phyloP scores from a whole-genome alignment of 805 yeast genomes.

The Saturnispora diversa region DNA sequence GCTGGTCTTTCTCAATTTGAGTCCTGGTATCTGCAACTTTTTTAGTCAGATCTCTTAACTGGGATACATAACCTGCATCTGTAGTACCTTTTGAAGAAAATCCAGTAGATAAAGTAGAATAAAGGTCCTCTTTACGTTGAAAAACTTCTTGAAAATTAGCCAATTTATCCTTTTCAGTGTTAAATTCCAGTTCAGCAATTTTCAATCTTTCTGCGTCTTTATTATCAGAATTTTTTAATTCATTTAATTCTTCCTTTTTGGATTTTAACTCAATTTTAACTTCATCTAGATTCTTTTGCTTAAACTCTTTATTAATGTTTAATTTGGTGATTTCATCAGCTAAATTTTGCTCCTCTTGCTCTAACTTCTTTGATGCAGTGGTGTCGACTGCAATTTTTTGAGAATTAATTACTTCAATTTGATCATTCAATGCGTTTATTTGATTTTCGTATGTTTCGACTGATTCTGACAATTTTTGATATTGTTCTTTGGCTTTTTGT shows the following conservation, averaged over 20 bases:
- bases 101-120: constrained; percentile 80
- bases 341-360: constrained; percentile 44
- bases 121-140: constrained; percentile 62
- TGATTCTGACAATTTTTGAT: constrained; percentile 33
- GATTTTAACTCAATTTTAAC: constrained; percentile 25
- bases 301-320: constrained; percentile 47
- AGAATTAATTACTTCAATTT: constrained; percentile 45
- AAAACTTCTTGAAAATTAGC: constrained; percentile 39
- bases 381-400: constrained; percentile 52
- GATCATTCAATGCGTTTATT: constrained; percentile 42
- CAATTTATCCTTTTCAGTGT: constrained; percentile 36
- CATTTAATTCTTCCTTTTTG: constrained; percentile 7
- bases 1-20: constrained; percentile 46
- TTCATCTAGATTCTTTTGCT: constrained; percentile 29
- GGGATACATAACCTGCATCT: constrained; percentile 71
- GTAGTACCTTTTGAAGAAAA: constrained; percentile 75
- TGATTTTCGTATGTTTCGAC: constrained; percentile 36
- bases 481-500: background rate
- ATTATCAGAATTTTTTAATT: constrained; percentile 20
- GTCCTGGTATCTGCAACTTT: constrained; percentile 47
- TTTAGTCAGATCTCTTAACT: constrained; percentile 55
- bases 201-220: constrained; percentile 28
- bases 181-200: constrained; percentile 38
- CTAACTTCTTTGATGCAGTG: constrained; percentile 51
- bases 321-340: constrained; percentile 62